Percentiles rank a stretch among this genome's conserved stretches.
phyloP scores from a whole-genome alignment of 1,139 yeast species.

The Taphrina deformans region DNA sequence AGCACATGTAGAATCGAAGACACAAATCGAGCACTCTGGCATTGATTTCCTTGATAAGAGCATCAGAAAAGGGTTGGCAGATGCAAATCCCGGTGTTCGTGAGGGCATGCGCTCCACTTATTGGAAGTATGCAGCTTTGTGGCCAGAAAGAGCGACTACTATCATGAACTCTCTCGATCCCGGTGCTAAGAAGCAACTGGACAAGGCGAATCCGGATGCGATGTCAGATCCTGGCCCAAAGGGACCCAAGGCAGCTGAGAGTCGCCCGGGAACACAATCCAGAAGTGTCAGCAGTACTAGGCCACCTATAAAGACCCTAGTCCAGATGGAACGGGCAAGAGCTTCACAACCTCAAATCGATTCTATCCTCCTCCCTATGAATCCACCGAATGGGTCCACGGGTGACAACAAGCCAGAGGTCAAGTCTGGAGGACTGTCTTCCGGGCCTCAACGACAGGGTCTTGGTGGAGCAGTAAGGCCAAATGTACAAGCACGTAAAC shows the following conservation, averaged over 20 bases:
- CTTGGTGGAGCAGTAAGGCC: slow-evolving; percentile 34
- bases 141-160: slow-evolving; percentile 50
- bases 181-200: slow-evolving; percentile 58
- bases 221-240: slow-evolving; percentile 1
- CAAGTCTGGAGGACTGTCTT: slow-evolving; percentile 30
- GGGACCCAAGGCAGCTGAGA: not conserved
- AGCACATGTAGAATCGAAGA: slow-evolving; percentile 51
- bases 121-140: slow-evolving; percentile 63
- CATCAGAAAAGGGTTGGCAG: slow-evolving; percentile 63
- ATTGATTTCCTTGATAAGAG: slow-evolving; percentile 56
- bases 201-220: slow-evolving; percentile 54
- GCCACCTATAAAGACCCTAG: slow-evolving; percentile 9
- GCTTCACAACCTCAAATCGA: slow-evolving; percentile 1
- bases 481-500: slow-evolving; percentile 15
- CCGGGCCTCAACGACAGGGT: slow-evolving; percentile 34
- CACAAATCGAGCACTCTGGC: slow-evolving; percentile 47
- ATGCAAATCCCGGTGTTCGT: slow-evolving; percentile 79
- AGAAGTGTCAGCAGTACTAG: not conserved
- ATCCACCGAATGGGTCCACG: not conserved
- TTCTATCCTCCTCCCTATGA: not conserved
- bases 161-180: slow-evolving; percentile 50
- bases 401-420: not conserved
- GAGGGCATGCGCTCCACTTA: slow-evolving; percentile 71
- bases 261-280: not conserved
- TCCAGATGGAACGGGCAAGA: slow-evolving; percentile 8